phyloP scores from a whole-genome alignment of 1,139 yeast species.

The Candida frijolesensis region DNA sequence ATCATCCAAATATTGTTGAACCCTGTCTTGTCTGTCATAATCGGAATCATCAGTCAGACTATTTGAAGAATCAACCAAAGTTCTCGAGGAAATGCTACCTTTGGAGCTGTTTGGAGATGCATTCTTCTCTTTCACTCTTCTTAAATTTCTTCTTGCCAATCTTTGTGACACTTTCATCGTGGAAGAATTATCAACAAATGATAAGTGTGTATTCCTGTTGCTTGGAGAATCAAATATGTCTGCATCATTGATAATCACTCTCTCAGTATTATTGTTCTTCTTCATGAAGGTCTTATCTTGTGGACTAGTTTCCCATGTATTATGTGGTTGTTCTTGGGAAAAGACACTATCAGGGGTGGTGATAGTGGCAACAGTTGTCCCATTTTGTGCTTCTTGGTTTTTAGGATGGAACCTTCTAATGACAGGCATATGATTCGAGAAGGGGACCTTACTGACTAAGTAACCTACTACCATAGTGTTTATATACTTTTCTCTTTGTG shows the following conservation, averaged over 20 bases:
- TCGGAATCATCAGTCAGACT: neutral
- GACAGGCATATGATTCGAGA: slow-evolving; percentile 10
- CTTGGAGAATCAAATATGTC: slow-evolving; percentile 11
- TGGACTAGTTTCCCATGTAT: no score
- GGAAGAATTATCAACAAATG: slow-evolving; percentile 12
- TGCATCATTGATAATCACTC: slow-evolving; percentile 6
- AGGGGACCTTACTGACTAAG: slow-evolving; percentile 8
- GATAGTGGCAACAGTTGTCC: neutral
- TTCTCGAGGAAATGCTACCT: neutral
- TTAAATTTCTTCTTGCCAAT: slow-evolving; percentile 10
- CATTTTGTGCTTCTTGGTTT: neutral
- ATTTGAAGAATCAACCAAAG: neutral
- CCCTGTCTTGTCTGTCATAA: slow-evolving; percentile 10
- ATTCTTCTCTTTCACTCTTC: neutral
- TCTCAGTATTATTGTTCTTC: neutral
- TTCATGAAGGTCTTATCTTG: neutral
- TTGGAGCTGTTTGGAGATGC: neutral
- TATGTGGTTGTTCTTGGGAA: no score
- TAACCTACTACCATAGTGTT: neutral
- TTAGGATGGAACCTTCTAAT: slow-evolving; percentile 1
- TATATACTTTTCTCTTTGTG: neutral
- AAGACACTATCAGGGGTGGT: neutral
- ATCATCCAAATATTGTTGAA: slow-evolving; percentile 35
- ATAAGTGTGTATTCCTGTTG: slow-evolving; percentile 3
- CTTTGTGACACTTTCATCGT: slow-evolving; percentile 15